Evolutionary conservation across 345 rosid species (phyloP).

Genomic region (Capsella bursapastoris): DNA sequence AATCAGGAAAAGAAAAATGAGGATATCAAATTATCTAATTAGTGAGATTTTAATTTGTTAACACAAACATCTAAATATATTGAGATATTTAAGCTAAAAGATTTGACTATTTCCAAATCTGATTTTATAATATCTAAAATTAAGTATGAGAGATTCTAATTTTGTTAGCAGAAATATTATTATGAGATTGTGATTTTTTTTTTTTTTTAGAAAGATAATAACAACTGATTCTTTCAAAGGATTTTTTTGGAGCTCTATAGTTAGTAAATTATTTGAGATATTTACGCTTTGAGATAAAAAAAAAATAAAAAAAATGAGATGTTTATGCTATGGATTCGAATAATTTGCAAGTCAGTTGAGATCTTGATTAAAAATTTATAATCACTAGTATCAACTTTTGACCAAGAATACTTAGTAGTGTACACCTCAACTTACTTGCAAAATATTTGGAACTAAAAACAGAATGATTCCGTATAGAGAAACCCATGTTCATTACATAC

Average conservation of each 20-base stretch:
- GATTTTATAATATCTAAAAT: background rate
- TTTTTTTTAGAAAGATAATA: background rate
- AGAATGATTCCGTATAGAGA: no score
- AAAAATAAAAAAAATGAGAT: background rate
- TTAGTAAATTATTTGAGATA: constrained; percentile 1
- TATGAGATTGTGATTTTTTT: background rate
- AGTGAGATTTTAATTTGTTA: background rate
- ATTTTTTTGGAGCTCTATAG: background rate
- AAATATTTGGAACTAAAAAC: no score
- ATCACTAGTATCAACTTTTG: background rate
- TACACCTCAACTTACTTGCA: no score
- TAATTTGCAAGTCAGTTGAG: background rate
- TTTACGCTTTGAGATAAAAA: background rate
- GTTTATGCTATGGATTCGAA: background rate
- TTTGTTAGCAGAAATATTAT: background rate
- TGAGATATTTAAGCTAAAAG: background rate
- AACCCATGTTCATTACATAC: no score
- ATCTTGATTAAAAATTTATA: background rate
- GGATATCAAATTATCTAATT: background rate
- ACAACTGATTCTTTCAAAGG: background rate
- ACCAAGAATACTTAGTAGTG: background rate
- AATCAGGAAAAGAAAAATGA: background rate
- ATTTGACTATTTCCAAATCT: constrained; percentile 2
- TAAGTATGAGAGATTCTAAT: background rate
- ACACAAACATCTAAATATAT: background rate